phyloP scores from a whole-genome alignment of 306 rosid species.

The Prunus kanzakura region DNA sequence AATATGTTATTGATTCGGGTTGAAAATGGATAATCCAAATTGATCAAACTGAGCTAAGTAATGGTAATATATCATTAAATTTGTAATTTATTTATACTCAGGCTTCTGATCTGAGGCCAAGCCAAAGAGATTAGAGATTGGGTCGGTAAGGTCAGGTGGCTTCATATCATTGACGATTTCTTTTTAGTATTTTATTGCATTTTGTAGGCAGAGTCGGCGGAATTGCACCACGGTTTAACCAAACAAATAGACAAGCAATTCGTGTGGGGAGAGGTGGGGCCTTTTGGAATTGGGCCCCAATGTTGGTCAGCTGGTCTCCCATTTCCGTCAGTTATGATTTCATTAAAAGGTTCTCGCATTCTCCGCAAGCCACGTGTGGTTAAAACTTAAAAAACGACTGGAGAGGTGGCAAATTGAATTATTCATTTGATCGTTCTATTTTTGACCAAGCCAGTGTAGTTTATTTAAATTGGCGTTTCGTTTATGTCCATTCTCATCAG shows the following conservation, averaged over 20 bases:
- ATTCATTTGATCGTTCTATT: neutral
- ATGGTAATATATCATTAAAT: too few species aligned
- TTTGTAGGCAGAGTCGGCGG: neutral
- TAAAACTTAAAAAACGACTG: too few species aligned
- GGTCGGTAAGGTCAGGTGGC: too few species aligned
- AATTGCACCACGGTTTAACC: slow-evolving; percentile 1
- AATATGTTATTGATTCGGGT: neutral
- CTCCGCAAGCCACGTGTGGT: slow-evolving; percentile 1
- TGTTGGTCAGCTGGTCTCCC: slow-evolving; percentile 13
- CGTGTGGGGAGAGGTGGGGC: neutral
- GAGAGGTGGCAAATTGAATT: neutral
- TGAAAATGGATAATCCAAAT: neutral
- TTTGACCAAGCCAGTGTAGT: neutral
- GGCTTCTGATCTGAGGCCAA: too few species aligned
- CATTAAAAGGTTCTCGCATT: neutral
- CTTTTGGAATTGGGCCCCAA: neutral
- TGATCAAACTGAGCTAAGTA: too few species aligned
- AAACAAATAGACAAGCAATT: neutral
- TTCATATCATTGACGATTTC: neutral
- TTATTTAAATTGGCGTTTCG: neutral
- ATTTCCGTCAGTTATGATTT: neutral
- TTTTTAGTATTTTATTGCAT: neutral
- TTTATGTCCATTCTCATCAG: neutral
- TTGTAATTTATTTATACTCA: too few species aligned
- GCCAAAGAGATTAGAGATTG: too few species aligned